Evolutionary conservation across 2,329 filamentous ascomycete genomes (phyloP).

Genomic region (Pseudocercospora musae): DNA sequence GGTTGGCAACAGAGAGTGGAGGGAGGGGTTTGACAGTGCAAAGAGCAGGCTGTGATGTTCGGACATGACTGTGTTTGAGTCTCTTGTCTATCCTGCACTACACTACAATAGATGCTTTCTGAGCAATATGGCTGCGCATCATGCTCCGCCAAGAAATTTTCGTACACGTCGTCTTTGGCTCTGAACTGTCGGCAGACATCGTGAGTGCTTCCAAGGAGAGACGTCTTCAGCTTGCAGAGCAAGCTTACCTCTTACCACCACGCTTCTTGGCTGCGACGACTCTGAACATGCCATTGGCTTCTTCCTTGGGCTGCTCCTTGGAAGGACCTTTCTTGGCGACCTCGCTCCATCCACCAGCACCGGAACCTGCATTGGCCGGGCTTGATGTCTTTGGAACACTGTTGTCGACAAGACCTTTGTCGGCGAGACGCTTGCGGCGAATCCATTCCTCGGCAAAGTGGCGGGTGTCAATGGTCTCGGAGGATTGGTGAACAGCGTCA

Average conservation of each 20-base stretch:
- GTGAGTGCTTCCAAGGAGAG: not conserved
- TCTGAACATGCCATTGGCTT: slow-evolving; percentile 68
- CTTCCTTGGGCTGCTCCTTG: slow-evolving; percentile 40
- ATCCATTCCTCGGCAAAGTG: slow-evolving; percentile 95
- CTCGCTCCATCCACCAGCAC: slow-evolving; percentile 76
- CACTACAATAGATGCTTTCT: not conserved
- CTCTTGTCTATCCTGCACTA: not conserved
- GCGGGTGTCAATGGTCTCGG: slow-evolving; percentile 83
- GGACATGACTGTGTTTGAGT: not conserved
- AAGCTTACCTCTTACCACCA: slow-evolving; percentile 45
- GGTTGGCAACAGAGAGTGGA: slow-evolving; percentile 25
- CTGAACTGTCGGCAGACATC: not conserved
- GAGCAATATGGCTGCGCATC: not conserved
- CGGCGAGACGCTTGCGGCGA: slow-evolving; percentile 85
- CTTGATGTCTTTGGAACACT: slow-evolving; percentile 46
- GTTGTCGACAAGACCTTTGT: slow-evolving; percentile 78
- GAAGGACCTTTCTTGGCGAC: slow-evolving; percentile 85
- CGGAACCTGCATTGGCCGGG: slow-evolving; percentile 37
- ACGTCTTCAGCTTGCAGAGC: not conserved
- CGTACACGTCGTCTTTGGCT: not conserved
- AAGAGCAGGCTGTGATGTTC: not conserved
- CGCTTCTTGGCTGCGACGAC: slow-evolving; percentile 93
- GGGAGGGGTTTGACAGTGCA: not conserved
- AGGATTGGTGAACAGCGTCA: slow-evolving; percentile 83
- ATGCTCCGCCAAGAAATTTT: not conserved